Base-by-base conservation (phyloP, 2,329 filamentous ascomycete species). In the Calonectria henricotiae region DNA sequence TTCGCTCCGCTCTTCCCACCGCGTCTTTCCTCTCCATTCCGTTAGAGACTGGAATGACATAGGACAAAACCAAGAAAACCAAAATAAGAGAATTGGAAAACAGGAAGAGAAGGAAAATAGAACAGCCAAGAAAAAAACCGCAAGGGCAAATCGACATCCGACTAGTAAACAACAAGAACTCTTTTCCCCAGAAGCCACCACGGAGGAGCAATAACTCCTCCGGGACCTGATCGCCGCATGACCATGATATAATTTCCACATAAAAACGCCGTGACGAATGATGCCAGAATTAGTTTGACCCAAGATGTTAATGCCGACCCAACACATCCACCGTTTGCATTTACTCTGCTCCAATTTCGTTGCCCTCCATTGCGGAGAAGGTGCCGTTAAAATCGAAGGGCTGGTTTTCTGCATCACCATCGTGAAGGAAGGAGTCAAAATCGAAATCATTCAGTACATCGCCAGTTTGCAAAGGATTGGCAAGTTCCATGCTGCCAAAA, bases 361-460 rank as follows among this genome's bases (percentile, higher is more conserved):
- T 83, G 46, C 84, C 84, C 69, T 90, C 88, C 83, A 91, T 87
- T n/a, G 82, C 76, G 15, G 79, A 79, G 77, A 90, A 89, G 54
- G 82, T 79, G 27, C 83, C 82, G 17, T 85, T 80, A 76, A 92
- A 91, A 80, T 89, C 88, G 72, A 91, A 92, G 5, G 78, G 80
- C 49, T 82, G 80, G 47, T 83, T 83, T 46, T 85, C 86, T 39
- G 81, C 84, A 55, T 87, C 87, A 70, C 85, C 84, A 69, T 87
- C 86, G 72, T 92, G 89, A 8, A 92, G 82, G 83, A 92, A 92
- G 1, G 90, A 91, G 79, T 92, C 90, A 74, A 92, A 86, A 72
- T 92, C 90, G 75, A 92, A 92, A 73, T 91, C 90, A 75, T 89
- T 89, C 58, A 92, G 83, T 41, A 92, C 90, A 77, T 92, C 87